phyloP scores from a whole-genome alignment of 768 basidiomycete genomes.

The Chiua virens region DNA sequence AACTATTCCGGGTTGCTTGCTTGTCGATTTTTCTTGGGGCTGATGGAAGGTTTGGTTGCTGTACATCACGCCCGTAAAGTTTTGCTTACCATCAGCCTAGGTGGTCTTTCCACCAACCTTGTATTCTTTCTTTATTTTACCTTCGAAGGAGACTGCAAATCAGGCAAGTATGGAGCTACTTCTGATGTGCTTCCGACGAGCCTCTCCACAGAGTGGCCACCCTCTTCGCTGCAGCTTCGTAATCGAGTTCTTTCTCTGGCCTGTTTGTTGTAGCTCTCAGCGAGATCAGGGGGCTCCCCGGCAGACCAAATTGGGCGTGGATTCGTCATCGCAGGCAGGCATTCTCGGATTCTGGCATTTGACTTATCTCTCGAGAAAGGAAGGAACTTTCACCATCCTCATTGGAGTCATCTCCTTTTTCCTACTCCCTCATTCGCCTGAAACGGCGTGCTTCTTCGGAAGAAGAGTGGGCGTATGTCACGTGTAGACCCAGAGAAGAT shows the following conservation, averaged over 20 bases:
- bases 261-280: slow-evolving; percentile 61
- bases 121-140: too few relatives aligned
- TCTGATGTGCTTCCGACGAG: too few relatives aligned
- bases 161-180: too few relatives aligned
- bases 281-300: slow-evolving; percentile 49
- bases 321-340: slow-evolving; percentile 43
- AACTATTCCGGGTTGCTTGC: too few relatives aligned
- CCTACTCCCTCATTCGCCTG: slow-evolving; percentile 44
- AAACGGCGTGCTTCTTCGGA: slow-evolving; percentile 44
- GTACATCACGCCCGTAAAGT: too few relatives aligned
- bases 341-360: not conserved
- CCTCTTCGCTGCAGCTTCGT: slow-evolving; percentile 46
- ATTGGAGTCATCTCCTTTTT: slow-evolving; percentile 52
- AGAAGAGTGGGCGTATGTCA: slow-evolving; percentile 49
- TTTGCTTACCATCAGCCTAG: too few relatives aligned
- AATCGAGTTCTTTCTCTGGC: slow-evolving; percentile 60
- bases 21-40: too few relatives aligned
- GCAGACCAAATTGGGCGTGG: slow-evolving; percentile 58
- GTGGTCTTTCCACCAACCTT: too few relatives aligned
- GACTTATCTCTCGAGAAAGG: slow-evolving; percentile 18
- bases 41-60: too few relatives aligned
- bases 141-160: too few relatives aligned
- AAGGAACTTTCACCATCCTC: slow-evolving; percentile 60
- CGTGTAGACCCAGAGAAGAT: slow-evolving; percentile 18
- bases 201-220: slow-evolving; percentile 33